Conservation (phyloP, 2,329 filamentous ascomycete species). For the Cryphonectria parasitica region DNA sequence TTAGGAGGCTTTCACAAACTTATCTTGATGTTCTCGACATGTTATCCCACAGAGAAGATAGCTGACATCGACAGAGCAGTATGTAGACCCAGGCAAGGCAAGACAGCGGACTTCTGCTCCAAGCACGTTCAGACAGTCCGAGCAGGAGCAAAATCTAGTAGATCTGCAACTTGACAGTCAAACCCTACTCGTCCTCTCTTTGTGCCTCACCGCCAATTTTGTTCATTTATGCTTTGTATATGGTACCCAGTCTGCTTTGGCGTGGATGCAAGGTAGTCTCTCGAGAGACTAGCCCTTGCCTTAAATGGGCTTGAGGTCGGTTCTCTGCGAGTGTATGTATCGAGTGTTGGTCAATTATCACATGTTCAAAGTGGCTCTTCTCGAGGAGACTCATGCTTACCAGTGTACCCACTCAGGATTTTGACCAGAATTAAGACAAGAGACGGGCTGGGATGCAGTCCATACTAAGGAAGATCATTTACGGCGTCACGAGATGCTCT, state of each 20-base stretch:
- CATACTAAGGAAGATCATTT: neutral
- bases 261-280: neutral
- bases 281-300: neutral
- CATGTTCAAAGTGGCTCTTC: neutral
- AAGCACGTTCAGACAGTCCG: neutral
- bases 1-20: neutral
- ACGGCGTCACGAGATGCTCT: neutral
- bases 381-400: neutral
- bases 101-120: neutral
- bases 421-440: neutral
- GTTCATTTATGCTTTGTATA: neutral
- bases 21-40: neutral
- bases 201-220: too few relatives aligned
- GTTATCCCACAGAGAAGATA: neutral
- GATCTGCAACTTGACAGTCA: too few relatives aligned
- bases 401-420: neutral
- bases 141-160: neutral
- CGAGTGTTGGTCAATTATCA: neutral
- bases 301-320: neutral
- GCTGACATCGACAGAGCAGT: neutral
- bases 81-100: neutral
- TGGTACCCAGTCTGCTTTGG: neutral
- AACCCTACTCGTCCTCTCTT: too few relatives aligned
- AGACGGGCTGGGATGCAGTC: neutral
- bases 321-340: neutral